These are phyloP conservation scores for Anthostomella pinea DNA, from an alignment of 2,329 filamentous ascomycete genomes.

Conservation along the genomic window DNA sequence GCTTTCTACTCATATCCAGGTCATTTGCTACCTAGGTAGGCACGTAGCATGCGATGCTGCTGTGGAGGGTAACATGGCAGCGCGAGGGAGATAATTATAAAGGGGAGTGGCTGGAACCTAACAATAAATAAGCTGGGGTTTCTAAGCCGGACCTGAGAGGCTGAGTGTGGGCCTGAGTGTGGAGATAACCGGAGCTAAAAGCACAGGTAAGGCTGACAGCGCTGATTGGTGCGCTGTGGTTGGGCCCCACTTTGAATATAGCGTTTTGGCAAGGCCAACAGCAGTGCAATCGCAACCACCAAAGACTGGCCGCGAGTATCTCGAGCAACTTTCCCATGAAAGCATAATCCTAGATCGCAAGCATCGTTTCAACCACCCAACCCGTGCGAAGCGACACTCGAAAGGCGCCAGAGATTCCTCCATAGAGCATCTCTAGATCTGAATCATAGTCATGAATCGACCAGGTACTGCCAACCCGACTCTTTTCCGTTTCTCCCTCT, in stretches of 20 bases:
- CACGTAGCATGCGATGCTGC: too few relatives aligned
- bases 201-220: not conserved
- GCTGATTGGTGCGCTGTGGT: not conserved
- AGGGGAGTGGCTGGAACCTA: not conserved
- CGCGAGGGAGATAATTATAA: too few relatives aligned
- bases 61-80: too few relatives aligned
- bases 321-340: slow-evolving; percentile 2
- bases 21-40: too few relatives aligned
- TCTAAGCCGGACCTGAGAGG: too few relatives aligned
- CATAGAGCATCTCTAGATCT: slow-evolving; percentile 9
- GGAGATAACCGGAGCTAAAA: not conserved
- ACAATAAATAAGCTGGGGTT: too few relatives aligned
- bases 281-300: too few relatives aligned
- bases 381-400: slow-evolving; percentile 8
- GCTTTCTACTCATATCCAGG: too few relatives aligned
- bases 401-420: slow-evolving; percentile 4
- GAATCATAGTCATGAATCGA: slow-evolving; percentile 51
- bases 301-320: too few relatives aligned
- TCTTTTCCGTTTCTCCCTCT: slow-evolving; percentile 19
- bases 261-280: slow-evolving; percentile 1
- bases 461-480: slow-evolving; percentile 47
- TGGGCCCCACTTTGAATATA: not conserved
- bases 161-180: not conserved
- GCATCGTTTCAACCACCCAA: slow-evolving; percentile 4
- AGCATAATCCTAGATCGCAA: slow-evolving; percentile 2